Evolutionary conservation across 208 protist species (phyloP), one percentile per base, ranked within the genome.

Genomic region (Trichomonas gallinae): DNA sequence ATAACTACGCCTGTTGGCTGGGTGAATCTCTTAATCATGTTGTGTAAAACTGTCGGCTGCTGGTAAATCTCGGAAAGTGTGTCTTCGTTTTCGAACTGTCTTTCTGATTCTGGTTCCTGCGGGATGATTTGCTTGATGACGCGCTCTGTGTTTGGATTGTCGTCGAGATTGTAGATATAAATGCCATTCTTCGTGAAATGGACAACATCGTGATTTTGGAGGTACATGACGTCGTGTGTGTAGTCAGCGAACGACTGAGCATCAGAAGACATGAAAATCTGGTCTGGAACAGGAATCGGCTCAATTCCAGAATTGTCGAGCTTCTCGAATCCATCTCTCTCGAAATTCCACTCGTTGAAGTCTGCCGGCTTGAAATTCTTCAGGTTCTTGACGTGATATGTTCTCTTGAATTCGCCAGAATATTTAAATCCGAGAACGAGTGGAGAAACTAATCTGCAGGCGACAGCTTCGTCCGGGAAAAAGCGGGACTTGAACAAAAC

Each of bases 151-250:
- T 44, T 31, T 44, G 83, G 40, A 46, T 89, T 38, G 31, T 89
- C 17, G 9, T 6, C 4, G 23, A 46, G 45, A 85, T 89, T 89
- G 42, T 89, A 89, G 36, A 89, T 89, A 11, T 46, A 44, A 89
- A 89, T 89, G 36, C 83, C 83, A n/a, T 89, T 44, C 83, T 89
- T 89, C 48, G 83, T 89, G 40, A 89, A 89, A 46, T 89, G 83
- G 21, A 89, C 83, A 11, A 89, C 23, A 89, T 89, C 83, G 36
- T 89, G 42, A 48, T 89, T 40, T 23, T 89, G 34, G 17, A 89
- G 83, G 42, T 89, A 89, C 36, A 89, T 44, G 10, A 89, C 83
- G 6, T 89, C 83, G 17, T 26, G 40, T 6, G 83, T 89, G 8
- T 89, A 44, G 26, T 89, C 40, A 34, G 40, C 23, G 42, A 89